These are phyloP conservation scores for Aspergillus japonicus DNA, from an alignment of 2,329 filamentous ascomycete genomes.

Conservation along the genomic window DNA sequence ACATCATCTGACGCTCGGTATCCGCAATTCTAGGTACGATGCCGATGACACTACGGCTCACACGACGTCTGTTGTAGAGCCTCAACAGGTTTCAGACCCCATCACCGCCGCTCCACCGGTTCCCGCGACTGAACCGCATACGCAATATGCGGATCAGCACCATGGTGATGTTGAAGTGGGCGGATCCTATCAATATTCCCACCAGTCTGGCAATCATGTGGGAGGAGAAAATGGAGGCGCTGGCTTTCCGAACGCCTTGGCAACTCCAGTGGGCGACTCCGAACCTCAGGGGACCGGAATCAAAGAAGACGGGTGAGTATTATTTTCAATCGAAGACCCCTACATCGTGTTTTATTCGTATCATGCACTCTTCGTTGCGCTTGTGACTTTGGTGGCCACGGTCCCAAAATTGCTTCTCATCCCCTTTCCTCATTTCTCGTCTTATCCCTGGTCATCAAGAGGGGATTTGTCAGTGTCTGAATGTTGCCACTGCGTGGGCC, in stretches of 20 bases:
- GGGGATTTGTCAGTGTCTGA: not conserved
- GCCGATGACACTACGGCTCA: conserved; percentile 58
- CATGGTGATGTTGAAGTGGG: conserved; percentile 28
- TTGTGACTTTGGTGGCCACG: not conserved
- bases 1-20: conserved; percentile 14
- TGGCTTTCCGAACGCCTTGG: conserved; percentile 20
- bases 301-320: conserved; percentile 91
- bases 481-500: not conserved
- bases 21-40: conserved; percentile 57
- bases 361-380: not conserved
- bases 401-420: too few species aligned
- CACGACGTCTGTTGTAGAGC: conserved; percentile 28
- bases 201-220: conserved; percentile 28
- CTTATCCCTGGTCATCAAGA: not conserved
- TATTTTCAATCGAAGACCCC: conserved; percentile 1
- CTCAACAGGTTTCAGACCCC: conserved; percentile 40
- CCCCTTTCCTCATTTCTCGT: too few species aligned
- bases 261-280: conserved; percentile 27
- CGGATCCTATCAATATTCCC: conserved; percentile 23
- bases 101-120: conserved; percentile 31
- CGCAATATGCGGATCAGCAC: conserved; percentile 33
- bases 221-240: conserved; percentile 27
- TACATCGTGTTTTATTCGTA: conserved; percentile 19
- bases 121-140: conserved; percentile 32
- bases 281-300: conserved; percentile 52